These are phyloP conservation scores for Penicillium sp. DNA, from an alignment of 2,329 filamentous ascomycete genomes.

Conservation along the genomic window DNA sequence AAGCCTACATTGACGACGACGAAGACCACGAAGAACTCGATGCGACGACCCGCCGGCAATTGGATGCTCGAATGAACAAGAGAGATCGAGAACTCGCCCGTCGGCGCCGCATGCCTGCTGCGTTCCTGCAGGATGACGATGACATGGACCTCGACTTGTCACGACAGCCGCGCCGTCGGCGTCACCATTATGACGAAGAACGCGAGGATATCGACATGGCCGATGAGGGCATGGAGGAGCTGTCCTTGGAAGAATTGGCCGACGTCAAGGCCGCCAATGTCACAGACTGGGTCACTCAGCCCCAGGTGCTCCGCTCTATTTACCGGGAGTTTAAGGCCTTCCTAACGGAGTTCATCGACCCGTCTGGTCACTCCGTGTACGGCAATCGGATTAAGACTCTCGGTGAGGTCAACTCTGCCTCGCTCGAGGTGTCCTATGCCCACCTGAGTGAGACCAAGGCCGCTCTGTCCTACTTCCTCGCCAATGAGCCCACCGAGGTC, in stretches of 20 bases:
- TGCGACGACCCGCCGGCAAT: slow-evolving; percentile 58
- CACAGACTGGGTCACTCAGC: slow-evolving; percentile 92
- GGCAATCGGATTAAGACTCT: slow-evolving; percentile 90
- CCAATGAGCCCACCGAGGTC: slow-evolving; percentile 93
- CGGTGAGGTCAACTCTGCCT: slow-evolving; percentile 96
- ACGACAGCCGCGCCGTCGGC: slow-evolving; percentile 77
- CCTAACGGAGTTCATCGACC: slow-evolving; percentile 91
- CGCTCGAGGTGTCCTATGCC: slow-evolving; percentile 92
- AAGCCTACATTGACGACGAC: slow-evolving; percentile 64
- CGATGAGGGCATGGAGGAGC: slow-evolving; percentile 91
- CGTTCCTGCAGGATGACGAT: slow-evolving; percentile 71
- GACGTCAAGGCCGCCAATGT: slow-evolving; percentile 93
- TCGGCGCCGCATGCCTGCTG: slow-evolving; percentile 61
- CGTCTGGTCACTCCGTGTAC: slow-evolving; percentile 87
- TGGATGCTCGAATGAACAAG: slow-evolving; percentile 64
- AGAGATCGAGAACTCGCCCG: slow-evolving; percentile 64
- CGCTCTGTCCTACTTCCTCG: slow-evolving; percentile 91
- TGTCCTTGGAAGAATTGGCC: slow-evolving; percentile 85
- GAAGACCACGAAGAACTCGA: slow-evolving; percentile 66
- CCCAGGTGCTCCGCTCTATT: slow-evolving; percentile 87
- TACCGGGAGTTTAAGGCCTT: slow-evolving; percentile 97
- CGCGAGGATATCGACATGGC: slow-evolving; percentile 86
- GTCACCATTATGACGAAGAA: slow-evolving; percentile 93
- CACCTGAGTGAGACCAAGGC: slow-evolving; percentile 89
- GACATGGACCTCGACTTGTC: slow-evolving; percentile 83